Evolutionary conservation across 352 stramenopile species (phyloP).

Genomic region (Globisporangium perplexum): DNA sequence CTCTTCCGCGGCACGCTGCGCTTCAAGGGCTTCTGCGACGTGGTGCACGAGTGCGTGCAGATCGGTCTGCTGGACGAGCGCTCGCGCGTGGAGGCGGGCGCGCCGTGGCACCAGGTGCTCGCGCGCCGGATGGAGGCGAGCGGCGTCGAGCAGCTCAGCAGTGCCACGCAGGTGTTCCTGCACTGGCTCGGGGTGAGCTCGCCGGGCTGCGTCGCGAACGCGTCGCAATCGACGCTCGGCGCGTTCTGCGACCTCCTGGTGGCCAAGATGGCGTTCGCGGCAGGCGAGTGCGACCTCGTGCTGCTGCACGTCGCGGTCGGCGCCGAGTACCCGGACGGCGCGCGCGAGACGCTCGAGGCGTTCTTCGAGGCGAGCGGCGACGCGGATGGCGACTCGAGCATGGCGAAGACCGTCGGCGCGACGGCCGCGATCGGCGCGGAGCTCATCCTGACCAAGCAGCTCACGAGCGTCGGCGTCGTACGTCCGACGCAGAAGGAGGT

Average conservation of each 20-base stretch:
- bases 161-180: constrained; percentile 23
- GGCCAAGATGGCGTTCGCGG: constrained; percentile 43
- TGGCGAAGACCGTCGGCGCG: constrained; percentile 85
- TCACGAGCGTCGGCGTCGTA: constrained; percentile 45
- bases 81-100: constrained; percentile 9
- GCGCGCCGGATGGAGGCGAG: constrained; percentile 19
- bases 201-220: constrained; percentile 7
- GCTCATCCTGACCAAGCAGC: constrained; percentile 53
- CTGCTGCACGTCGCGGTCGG: constrained; percentile 47
- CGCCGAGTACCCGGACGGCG: constrained; percentile 30
- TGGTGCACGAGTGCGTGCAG: constrained; percentile 61
- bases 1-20: constrained; percentile 86
- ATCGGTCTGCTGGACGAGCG: constrained; percentile 59
- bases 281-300: constrained; percentile 76
- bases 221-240: constrained; percentile 25
- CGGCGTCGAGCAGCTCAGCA: constrained; percentile 13
- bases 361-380: constrained; percentile 57
- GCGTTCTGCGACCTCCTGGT: constrained; percentile 52
- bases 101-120: constrained; percentile 46
- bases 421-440: constrained; percentile 73
- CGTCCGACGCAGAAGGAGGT: constrained; percentile 48
- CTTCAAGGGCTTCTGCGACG: constrained; percentile 72
- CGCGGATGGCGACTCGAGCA: constrained; percentile 48
- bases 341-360: constrained; percentile 37
- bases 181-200: constrained; percentile 29